Evolutionary conservation across 805 yeast genomes (phyloP), one percentile per base, ranked within the genome.

Genomic region (Kluyveromyces starmeri): DNA sequence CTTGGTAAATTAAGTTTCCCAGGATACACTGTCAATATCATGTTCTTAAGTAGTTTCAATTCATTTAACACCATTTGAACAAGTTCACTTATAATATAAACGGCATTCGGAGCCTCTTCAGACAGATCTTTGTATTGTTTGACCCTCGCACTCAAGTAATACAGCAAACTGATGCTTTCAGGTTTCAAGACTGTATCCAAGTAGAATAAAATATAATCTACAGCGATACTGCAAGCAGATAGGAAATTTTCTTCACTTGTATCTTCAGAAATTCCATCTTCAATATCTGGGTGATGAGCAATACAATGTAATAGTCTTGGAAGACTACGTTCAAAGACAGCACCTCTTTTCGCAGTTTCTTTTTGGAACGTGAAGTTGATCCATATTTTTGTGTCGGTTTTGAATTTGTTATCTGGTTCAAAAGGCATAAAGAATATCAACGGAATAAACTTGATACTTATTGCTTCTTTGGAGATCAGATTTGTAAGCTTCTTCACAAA

Each of bases 11-110:
- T 71, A 12, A 81, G 55, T 46, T 78, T 81, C 1, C 89, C 94
- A 0, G 95, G 94, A 75, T 88, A 86, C 0, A 86, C 75, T 16
- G 78, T 71, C 37, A 82, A 63, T 15, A 70, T 70, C 94, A 95
- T 84, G 28, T 65, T 67, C 46, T 69, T 75, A 16, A 58, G 48
- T 16, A 71, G 77, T 27, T 78, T 71, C 16, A 74, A 58, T 37
- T 71, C 74, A 36, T 76, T 70, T 29, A 85, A 64, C 5, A 74
- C 60, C 38, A 81, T 56, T 52, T 83, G 94, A 1, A 85, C 65
- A 26, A 86, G 55, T 46, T 86, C 96, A 1, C 94, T 70, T 9
- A 83, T 62, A 25, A 75, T 55, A 48, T 83, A 86, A 23, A 85
- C 58, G 20, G 69, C 67, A 11, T 57, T 41, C 2, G 43, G 26